phyloP scores from a whole-genome alignment of 1,284 basidiomycete genomes.

The Malassezia yamatoensis region DNA sequence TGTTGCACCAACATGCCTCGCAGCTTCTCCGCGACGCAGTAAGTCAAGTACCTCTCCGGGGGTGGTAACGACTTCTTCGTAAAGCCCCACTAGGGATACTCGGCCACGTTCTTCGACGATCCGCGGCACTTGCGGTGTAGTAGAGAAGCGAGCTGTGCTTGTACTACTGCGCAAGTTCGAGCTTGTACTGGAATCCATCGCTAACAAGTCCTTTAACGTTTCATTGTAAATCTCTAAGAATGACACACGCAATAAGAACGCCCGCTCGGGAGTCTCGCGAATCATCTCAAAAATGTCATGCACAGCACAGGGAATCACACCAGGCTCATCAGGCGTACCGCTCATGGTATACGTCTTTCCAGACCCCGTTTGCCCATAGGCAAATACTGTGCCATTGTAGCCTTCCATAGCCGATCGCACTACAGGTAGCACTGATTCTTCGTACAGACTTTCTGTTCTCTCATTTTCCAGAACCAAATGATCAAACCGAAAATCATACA shows the following conservation, averaged over 20 bases:
- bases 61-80: constrained; percentile 53
- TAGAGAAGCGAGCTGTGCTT: neutral
- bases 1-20: constrained; percentile 79
- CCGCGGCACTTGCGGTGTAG: constrained; percentile 15
- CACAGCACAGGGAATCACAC: constrained; percentile 86
- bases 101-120: constrained; percentile 49
- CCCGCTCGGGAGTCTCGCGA: constrained; percentile 43
- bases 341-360: constrained; percentile 70
- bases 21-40: constrained; percentile 71
- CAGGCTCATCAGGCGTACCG: constrained; percentile 71
- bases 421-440: constrained; percentile 51
- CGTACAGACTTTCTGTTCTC: constrained; percentile 46
- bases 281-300: constrained; percentile 52
- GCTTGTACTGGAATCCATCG: constrained; percentile 13
- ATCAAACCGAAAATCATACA: constrained; percentile 43
- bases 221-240: constrained; percentile 59
- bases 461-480: constrained; percentile 24
- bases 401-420: constrained; percentile 80
- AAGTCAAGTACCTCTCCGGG: constrained; percentile 55
- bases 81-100: constrained; percentile 51
- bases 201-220: constrained; percentile 52
- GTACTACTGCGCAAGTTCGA: neutral
- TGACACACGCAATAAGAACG: constrained; percentile 53
- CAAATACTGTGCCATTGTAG: constrained; percentile 88
- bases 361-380: constrained; percentile 67